A percentile compares a stretch with the other conserved stretches of the same genome.
Evolutionary conservation across 768 basidiomycete species (phyloP).

Genomic region (Calocybe gangraenosa): DNA sequence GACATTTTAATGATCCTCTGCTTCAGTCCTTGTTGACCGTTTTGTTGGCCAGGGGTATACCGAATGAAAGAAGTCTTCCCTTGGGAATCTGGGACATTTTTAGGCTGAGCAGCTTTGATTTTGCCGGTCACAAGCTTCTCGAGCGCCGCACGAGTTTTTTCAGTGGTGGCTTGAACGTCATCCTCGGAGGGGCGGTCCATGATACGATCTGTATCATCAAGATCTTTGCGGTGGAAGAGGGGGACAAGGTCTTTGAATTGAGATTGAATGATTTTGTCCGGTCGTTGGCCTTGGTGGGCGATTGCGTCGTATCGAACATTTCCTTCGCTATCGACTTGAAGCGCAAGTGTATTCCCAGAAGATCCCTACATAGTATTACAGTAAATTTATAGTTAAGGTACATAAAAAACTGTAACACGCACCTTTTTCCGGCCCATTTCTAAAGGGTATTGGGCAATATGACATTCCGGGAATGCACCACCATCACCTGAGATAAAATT

Average conservation of each 20-base stretch:
- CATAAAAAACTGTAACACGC: slow-evolving; percentile 19
- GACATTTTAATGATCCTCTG: slow-evolving; percentile 99
- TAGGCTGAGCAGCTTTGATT: slow-evolving; percentile 98
- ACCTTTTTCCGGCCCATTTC: slow-evolving; percentile 96
- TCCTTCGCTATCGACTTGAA: slow-evolving; percentile 95
- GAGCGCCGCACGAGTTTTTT: slow-evolving; percentile 85
- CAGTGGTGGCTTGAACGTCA: slow-evolving; percentile 86
- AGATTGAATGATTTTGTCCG: slow-evolving; percentile 84
- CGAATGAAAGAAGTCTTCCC: slow-evolving; percentile 89
- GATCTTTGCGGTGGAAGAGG: slow-evolving; percentile 81
- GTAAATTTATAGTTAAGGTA: too few relatives aligned
- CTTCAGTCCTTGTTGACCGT: slow-evolving; percentile 62
- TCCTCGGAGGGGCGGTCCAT: slow-evolving; percentile 97
- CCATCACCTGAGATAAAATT: slow-evolving; percentile 56
- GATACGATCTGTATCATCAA: slow-evolving; percentile 62
- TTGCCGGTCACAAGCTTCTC: slow-evolving; percentile 93
- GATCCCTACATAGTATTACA: slow-evolving; percentile 59
- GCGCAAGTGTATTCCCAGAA: slow-evolving; percentile 90
- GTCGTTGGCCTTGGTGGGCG: slow-evolving; percentile 89
- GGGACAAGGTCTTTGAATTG: slow-evolving; percentile 99
- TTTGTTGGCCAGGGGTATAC: slow-evolving; percentile 93
- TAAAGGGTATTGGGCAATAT: slow-evolving; percentile 94
- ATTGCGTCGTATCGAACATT: slow-evolving; percentile 97
- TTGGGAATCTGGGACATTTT: slow-evolving; percentile 83
- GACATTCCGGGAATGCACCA: slow-evolving; percentile 91